These are phyloP conservation scores for Aphanocladium album DNA, from an alignment of 2,329 filamentous ascomycete species.

Conservation along the genomic window DNA sequence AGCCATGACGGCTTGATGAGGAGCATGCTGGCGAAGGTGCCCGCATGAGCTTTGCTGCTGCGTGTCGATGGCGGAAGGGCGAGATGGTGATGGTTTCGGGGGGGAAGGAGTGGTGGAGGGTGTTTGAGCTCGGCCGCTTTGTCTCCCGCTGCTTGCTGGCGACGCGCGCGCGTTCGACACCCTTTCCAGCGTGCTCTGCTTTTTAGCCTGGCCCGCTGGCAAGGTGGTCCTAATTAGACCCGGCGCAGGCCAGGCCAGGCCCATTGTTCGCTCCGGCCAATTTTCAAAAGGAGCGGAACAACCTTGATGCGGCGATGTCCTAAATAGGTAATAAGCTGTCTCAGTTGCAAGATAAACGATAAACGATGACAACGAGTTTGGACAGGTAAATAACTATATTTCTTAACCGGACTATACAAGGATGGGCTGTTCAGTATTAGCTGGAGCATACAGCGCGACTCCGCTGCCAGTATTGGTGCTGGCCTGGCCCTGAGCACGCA, in stretches of 20 bases:
- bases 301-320: slow-evolving; percentile 5
- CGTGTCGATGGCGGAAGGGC: slow-evolving; percentile 5
- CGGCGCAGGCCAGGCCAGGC: not conserved
- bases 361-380: too few relatives aligned
- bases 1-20: slow-evolving; percentile 96
- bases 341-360: too few relatives aligned
- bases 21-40: slow-evolving; percentile 51
- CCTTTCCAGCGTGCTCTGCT: slow-evolving; percentile 10
- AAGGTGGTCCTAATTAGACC: not conserved
- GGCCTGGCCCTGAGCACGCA: too few relatives aligned
- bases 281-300: not conserved
- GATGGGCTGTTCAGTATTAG: too few relatives aligned
- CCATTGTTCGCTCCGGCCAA: not conserved
- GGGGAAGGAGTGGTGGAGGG: not conserved
- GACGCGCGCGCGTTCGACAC: slow-evolving; percentile 13
- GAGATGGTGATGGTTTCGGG: not conserved
- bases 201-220: not conserved
- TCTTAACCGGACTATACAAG: too few relatives aligned
- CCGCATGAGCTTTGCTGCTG: slow-evolving; percentile 5
- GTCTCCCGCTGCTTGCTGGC: not conserved
- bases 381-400: too few relatives aligned
- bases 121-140: slow-evolving; percentile 7
- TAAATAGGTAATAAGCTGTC: not conserved
- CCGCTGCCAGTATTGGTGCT: too few relatives aligned
- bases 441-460: too few relatives aligned